Percentiles rank a stretch among this genome's conserved stretches.
These are phyloP conservation scores for Pterocarpus macrocarpus DNA, from an alignment of 306 rosid species.

Conservation along the genomic window DNA sequence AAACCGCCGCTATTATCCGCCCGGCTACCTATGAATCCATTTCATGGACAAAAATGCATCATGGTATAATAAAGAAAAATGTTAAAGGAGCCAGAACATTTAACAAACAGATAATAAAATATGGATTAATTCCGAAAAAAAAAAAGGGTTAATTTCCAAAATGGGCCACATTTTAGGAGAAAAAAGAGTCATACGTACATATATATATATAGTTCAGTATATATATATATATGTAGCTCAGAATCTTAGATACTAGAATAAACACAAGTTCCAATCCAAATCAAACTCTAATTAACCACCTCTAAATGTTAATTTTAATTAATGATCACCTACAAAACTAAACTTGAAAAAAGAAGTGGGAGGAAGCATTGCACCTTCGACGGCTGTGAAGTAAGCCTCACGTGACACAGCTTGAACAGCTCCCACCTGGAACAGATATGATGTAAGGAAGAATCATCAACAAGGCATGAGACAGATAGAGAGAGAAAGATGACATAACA, in stretches of 20 bases:
- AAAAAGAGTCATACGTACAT: background rate
- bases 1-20: slow-evolving; percentile 46
- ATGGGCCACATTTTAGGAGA: background rate
- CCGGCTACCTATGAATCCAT: slow-evolving; percentile 44
- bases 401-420: slow-evolving; percentile 85
- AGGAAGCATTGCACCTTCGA: slow-evolving; percentile 59
- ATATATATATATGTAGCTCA: too few species aligned
- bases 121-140: background rate
- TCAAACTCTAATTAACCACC: background rate
- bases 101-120: background rate
- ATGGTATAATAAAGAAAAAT: background rate
- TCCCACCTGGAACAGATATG: slow-evolving; percentile 64
- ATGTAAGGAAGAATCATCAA: too few species aligned
- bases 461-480: background rate
- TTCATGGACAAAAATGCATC: background rate
- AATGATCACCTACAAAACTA: background rate
- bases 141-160: background rate
- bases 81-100: too few species aligned
- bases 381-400: slow-evolving; percentile 75
- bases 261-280: background rate
- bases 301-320: background rate
- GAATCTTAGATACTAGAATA: background rate
- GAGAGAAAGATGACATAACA: background rate
- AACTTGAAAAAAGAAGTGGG: background rate
- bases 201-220: too few species aligned